These are phyloP conservation scores for Ophiostoma himal-ulmi DNA, from an alignment of 2,329 filamentous ascomycete genomes.

Conservation along the genomic window DNA sequence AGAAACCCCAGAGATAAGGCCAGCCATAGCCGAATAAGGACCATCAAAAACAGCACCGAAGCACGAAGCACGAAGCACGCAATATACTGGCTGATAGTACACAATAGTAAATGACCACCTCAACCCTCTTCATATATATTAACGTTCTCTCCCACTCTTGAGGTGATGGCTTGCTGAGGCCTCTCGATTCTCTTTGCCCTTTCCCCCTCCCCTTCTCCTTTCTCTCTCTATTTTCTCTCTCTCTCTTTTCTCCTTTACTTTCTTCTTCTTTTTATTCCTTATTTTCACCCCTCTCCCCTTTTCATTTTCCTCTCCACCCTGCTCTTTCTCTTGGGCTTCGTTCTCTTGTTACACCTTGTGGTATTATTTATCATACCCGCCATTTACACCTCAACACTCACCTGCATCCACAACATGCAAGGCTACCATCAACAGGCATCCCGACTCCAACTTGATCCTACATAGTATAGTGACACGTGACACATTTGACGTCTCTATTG, in stretches of 20 bases:
- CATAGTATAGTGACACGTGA: background rate
- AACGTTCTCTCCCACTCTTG: background rate
- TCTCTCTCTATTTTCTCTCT: background rate
- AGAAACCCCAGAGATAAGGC: constrained; percentile 9
- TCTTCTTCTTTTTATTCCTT: background rate
- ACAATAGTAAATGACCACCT: background rate
- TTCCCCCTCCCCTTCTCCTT: background rate
- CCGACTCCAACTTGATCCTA: background rate
- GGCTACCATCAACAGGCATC: background rate
- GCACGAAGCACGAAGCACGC: constrained; percentile 3
- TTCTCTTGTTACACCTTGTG: background rate
- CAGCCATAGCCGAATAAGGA: background rate
- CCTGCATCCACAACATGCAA: background rate
- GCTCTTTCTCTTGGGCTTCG: background rate
- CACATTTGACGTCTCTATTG: background rate
- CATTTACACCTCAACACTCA: background rate
- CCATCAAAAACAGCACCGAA: background rate
- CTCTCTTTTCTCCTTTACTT: background rate
- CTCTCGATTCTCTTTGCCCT: background rate
- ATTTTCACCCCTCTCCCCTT: background rate
- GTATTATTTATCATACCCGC: background rate
- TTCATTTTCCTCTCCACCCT: background rate
- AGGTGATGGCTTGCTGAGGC: background rate
- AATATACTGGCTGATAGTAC: background rate
- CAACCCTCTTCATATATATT: constrained; percentile 5